phyloP scores from a whole-genome alignment of 805 yeast genomes.

The Cyberlindnera sargentensis region DNA sequence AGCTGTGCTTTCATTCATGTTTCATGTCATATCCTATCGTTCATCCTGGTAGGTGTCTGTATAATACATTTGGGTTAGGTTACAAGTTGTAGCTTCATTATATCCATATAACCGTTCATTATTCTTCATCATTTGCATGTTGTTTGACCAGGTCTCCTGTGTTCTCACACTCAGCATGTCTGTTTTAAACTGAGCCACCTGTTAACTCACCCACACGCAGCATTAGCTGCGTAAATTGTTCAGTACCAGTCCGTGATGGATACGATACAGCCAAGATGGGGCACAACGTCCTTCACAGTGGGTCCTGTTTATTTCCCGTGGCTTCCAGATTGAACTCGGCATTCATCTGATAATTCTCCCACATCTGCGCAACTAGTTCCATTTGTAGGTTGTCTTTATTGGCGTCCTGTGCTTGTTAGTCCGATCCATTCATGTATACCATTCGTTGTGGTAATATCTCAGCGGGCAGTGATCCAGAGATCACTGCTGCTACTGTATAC shows the following conservation, averaged over 20 bases:
- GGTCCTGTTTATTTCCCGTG: slow-evolving; percentile 42
- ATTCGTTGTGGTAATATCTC: background rate
- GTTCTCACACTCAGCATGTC: too few relatives aligned
- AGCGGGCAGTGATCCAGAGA: too few relatives aligned
- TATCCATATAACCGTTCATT: too few relatives aligned
- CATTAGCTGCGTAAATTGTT: too few relatives aligned
- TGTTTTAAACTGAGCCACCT: too few relatives aligned
- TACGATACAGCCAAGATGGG: too few relatives aligned
- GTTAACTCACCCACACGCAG: too few relatives aligned
- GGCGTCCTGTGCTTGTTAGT: slow-evolving; percentile 30
- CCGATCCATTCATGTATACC: background rate
- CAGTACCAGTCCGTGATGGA: too few relatives aligned
- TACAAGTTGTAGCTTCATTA: background rate
- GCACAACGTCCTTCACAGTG: background rate
- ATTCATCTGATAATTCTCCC: slow-evolving; percentile 69
- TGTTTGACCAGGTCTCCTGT: too few relatives aligned
- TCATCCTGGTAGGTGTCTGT: background rate
- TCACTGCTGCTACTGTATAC: too few relatives aligned
- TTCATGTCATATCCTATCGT: too few relatives aligned
- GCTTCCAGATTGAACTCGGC: slow-evolving; percentile 64
- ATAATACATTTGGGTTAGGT: background rate
- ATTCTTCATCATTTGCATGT: too few relatives aligned
- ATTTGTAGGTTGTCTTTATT: slow-evolving; percentile 62
- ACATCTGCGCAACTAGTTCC: slow-evolving; percentile 67
- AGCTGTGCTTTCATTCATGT: background rate